Percentiles rank a stretch among this genome's conserved stretches.
Conservation (phyloP, 768 basidiomycete genomes). For the Mycena vitilis region DNA sequence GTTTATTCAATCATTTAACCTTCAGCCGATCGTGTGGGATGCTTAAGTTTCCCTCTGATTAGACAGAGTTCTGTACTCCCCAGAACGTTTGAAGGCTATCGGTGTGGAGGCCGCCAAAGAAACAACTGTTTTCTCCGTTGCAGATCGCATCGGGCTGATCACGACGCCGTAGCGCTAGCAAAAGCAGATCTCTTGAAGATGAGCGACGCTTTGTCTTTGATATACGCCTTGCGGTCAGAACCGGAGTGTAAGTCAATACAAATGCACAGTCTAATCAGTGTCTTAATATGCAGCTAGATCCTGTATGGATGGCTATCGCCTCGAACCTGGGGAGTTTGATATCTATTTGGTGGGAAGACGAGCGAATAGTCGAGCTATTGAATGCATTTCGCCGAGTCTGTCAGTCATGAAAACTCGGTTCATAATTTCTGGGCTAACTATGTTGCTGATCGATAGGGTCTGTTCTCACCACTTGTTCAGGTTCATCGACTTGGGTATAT, state of each 20-base stretch:
- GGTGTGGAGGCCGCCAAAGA: constrained; percentile 67
- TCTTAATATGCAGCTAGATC: no score
- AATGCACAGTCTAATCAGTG: no score
- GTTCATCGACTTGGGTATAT: constrained; percentile 71
- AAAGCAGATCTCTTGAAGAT: constrained; percentile 72
- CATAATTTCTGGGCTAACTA: not conserved
- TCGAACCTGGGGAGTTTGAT: constrained; percentile 56
- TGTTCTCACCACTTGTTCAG: constrained; percentile 67
- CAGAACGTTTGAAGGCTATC: constrained; percentile 69
- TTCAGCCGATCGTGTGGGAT: not conserved
- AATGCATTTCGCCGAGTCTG: constrained; percentile 56
- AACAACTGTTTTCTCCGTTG: constrained; percentile 63
- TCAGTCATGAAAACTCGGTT: constrained; percentile 21
- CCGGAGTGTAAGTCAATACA: constrained; percentile 59
- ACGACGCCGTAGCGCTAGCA: constrained; percentile 73
- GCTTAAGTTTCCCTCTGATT: constrained; percentile 26
- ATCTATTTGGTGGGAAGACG: constrained; percentile 76
- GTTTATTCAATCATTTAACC: constrained; percentile 16
- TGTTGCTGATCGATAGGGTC: constrained; percentile 43
- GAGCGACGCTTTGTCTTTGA: constrained; percentile 67
- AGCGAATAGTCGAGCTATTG: constrained; percentile 51
- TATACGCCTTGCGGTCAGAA: constrained; percentile 66
- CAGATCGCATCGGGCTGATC: constrained; percentile 79
- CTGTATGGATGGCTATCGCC: constrained; percentile 59
- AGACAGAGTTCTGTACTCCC: constrained; percentile 76